These are phyloP conservation scores for Penicillium thymicola DNA, from an alignment of 2,329 filamentous ascomycete genomes.

Conservation along the genomic window DNA sequence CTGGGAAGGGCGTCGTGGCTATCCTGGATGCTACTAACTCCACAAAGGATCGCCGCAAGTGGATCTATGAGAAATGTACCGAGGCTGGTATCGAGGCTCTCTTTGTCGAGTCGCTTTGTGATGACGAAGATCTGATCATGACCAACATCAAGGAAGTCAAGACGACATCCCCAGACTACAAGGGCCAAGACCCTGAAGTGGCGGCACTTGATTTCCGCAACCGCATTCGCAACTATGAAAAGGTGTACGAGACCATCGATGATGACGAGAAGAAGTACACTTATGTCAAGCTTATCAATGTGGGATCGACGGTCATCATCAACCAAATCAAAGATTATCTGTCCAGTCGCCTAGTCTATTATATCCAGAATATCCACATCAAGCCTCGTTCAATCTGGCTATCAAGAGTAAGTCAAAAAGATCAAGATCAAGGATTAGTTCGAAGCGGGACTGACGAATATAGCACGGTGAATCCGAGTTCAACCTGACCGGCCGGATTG, in stretches of 20 bases:
- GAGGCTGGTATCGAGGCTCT: conserved; percentile 80
- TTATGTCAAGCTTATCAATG: conserved; percentile 96
- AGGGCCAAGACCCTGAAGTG: conserved; percentile 86
- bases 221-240: conserved; percentile 95
- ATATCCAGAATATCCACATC: conserved; percentile 97
- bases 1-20: conserved; percentile 74
- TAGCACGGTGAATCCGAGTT: conserved; percentile 93
- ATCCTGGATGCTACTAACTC: conserved; percentile 97
- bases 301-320: conserved; percentile 94
- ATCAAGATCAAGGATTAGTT: neutral
- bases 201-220: conserved; percentile 90
- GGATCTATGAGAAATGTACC: conserved; percentile 80
- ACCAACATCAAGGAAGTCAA: conserved; percentile 97
- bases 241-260: conserved; percentile 91
- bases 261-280: conserved; percentile 83
- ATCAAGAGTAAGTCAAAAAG: conserved; percentile 65
- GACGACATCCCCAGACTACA: conserved; percentile 91
- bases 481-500: conserved; percentile 87
- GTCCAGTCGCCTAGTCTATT: conserved; percentile 94
- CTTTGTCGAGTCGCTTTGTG: conserved; percentile 96
- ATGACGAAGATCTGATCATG: conserved; percentile 95
- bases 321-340: conserved; percentile 96
- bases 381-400: conserved; percentile 95
- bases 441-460: conserved; percentile 15
- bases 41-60: conserved; percentile 81